Base-by-base conservation (phyloP, 2,329 filamentous ascomycete species). In the Monosporascus sp. region DNA sequence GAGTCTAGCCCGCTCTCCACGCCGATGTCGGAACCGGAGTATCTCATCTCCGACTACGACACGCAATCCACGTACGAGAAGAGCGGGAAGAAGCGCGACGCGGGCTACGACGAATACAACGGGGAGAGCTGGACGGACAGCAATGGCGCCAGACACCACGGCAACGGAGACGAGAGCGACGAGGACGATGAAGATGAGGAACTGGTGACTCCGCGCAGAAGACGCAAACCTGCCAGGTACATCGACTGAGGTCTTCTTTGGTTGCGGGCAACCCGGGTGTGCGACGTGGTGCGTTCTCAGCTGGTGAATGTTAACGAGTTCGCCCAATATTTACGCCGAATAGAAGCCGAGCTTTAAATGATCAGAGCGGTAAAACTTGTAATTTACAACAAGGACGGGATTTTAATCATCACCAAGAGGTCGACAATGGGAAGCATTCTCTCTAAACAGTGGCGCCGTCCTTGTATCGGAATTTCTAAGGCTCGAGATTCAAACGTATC, bases 1-100 rank as follows among this genome's bases (percentile, higher is more conserved):
- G 63, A 63, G 48, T 67, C 66, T 5, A 67, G 65, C 53, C 65
- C 65, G 3, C 61, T 67, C 46, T 67, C 66, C 14, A 60, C 58
- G 3, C 62, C 60, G 5, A 59, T 59, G 44, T 61, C 62, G 20
- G 58, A 48, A 5, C 52, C 57, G 22, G 52, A 52, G 8, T 55
- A 53, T 41, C 53, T 26, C 11, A 37, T 56, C 7, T 66, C 61
- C 6, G 63, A 63, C 38, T 61, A 60, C 8, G 60, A 65, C 9
- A 37, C 48, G 8, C 58, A 55, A 5, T 57, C 56, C 14, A 48
- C 46, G 8, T 57, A 54, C 8, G 55, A 53, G 20, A 59, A 55
- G 35, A 41, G 52, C 5, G 56, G 59, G 7, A 45, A 46, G 52
- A 63, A 52, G 40, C 40, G 53, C n/a, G 55, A 53, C 14, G 55